These are phyloP conservation scores for Solanum rostratum DNA, from an alignment of 257 asterid species.

Conservation along the genomic window DNA sequence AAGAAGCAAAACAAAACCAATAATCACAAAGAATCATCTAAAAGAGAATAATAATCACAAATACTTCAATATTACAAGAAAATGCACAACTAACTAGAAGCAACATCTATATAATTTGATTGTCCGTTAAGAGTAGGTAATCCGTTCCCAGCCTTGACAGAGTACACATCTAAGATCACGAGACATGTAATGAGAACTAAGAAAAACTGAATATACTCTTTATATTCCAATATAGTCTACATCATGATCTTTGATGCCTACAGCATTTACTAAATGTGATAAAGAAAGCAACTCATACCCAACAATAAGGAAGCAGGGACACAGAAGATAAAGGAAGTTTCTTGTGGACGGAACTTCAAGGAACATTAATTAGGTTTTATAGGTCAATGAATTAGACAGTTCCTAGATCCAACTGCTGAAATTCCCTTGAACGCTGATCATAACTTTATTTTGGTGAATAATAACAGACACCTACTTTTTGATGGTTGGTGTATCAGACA, in stretches of 20 bases:
- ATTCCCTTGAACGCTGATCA: background rate
- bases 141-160: background rate
- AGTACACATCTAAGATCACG: background rate
- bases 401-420: background rate
- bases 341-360: background rate
- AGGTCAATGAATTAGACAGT: background rate
- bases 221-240: background rate
- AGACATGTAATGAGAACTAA: background rate
- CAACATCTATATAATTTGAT: background rate
- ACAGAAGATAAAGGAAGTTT: background rate
- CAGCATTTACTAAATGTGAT: background rate
- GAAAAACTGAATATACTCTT: background rate
- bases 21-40: background rate
- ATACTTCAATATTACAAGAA: background rate
- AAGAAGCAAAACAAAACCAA: background rate
- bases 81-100: background rate
- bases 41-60: background rate
- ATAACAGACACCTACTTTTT: background rate
- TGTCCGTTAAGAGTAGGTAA: background rate
- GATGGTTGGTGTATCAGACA: background rate
- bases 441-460: background rate
- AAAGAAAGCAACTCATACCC: background rate
- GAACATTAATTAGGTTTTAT: background rate
- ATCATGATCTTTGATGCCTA: background rate
- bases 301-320: background rate